A percentile compares a stretch with the other conserved stretches of the same genome.
These are phyloP conservation scores for Clitopilus passeckerianus DNA, from an alignment of 768 basidiomycete species.

Conservation along the genomic window DNA sequence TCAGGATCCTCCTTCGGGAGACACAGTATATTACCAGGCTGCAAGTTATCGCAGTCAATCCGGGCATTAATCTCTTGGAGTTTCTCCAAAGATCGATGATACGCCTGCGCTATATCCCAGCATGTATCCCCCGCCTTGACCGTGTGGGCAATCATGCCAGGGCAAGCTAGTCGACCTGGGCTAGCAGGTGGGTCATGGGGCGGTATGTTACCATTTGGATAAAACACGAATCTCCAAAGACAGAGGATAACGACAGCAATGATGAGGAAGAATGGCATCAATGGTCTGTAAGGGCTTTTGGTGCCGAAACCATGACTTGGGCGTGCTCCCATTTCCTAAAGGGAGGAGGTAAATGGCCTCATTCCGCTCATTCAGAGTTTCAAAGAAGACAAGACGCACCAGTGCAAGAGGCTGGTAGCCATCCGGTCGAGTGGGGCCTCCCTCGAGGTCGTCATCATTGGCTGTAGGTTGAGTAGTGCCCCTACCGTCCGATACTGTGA, in stretches of 20 bases:
- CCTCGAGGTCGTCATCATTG: slow-evolving; percentile 47
- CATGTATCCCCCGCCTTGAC: slow-evolving; percentile 60
- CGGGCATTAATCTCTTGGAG: slow-evolving; percentile 48
- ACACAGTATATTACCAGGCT: slow-evolving; percentile 58
- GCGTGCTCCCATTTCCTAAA: slow-evolving; percentile 17
- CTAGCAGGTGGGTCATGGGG: slow-evolving; percentile 27
- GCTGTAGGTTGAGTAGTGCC: slow-evolving; percentile 9
- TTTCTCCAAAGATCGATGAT: slow-evolving; percentile 46
- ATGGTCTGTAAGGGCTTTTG: slow-evolving; percentile 42
- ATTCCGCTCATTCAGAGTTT: background rate
- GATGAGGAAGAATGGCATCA: slow-evolving; percentile 72
- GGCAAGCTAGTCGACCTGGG: slow-evolving; percentile 28
- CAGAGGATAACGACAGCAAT: slow-evolving; percentile 59
- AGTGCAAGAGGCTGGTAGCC: slow-evolving; percentile 52
- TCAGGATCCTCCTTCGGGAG: slow-evolving; percentile 31
- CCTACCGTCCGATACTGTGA: background rate
- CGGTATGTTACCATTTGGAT: slow-evolving; percentile 28
- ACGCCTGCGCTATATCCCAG: slow-evolving; percentile 51
- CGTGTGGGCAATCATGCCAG: slow-evolving; percentile 23
- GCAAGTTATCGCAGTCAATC: slow-evolving; percentile 51
- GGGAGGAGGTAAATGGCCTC: slow-evolving; percentile 2
- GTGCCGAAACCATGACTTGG: slow-evolving; percentile 27
- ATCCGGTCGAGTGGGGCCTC: slow-evolving; percentile 38
- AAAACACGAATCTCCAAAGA: slow-evolving; percentile 54
- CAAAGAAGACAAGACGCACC: slow-evolving; percentile 27